Conservation (phyloP, 768 basidiomycete genomes). For the Tylopilus subfusipes region DNA sequence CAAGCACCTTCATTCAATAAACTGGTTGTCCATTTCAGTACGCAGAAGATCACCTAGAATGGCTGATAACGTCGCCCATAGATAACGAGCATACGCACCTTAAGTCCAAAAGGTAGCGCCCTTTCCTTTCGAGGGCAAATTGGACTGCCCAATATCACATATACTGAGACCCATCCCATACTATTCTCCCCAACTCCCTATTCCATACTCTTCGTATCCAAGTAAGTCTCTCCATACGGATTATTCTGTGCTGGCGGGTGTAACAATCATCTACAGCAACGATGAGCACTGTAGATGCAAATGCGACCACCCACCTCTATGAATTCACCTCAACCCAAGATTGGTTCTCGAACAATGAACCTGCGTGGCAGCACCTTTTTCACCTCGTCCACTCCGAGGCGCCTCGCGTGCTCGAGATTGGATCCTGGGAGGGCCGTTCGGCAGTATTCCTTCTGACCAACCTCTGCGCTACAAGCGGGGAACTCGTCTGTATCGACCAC, state of each 20-base stretch:
- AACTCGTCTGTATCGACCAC: slow-evolving; percentile 55
- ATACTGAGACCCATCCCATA: slow-evolving; percentile 5
- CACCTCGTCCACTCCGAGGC: slow-evolving; percentile 33
- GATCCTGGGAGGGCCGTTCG: slow-evolving; percentile 64
- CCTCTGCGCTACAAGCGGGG: slow-evolving; percentile 42
- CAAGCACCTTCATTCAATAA: background rate
- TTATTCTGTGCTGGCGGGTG: background rate
- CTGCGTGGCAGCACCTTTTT: slow-evolving; percentile 43
- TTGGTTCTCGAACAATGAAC: slow-evolving; percentile 49
- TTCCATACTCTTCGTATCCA: background rate
- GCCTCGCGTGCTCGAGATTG: slow-evolving; percentile 54
- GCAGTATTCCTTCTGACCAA: slow-evolving; percentile 51
- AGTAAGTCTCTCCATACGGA: background rate
- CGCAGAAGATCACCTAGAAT: slow-evolving; percentile 3
- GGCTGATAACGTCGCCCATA: background rate
- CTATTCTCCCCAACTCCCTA: background rate
- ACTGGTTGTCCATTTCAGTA: background rate
- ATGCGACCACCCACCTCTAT: slow-evolving; percentile 21
- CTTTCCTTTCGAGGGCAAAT: background rate
- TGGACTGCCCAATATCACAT: slow-evolving; percentile 12
- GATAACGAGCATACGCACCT: background rate
- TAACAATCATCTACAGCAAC: slow-evolving; percentile 9
- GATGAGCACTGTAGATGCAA: slow-evolving; percentile 9
- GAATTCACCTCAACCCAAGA: slow-evolving; percentile 53
- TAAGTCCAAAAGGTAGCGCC: slow-evolving; percentile 9